A percentile compares a stretch with the other conserved stretches of the same genome.
Conservation (phyloP, 2,329 filamentous ascomycete genomes). For the Nannizziopsis arthrosporioides region DNA sequence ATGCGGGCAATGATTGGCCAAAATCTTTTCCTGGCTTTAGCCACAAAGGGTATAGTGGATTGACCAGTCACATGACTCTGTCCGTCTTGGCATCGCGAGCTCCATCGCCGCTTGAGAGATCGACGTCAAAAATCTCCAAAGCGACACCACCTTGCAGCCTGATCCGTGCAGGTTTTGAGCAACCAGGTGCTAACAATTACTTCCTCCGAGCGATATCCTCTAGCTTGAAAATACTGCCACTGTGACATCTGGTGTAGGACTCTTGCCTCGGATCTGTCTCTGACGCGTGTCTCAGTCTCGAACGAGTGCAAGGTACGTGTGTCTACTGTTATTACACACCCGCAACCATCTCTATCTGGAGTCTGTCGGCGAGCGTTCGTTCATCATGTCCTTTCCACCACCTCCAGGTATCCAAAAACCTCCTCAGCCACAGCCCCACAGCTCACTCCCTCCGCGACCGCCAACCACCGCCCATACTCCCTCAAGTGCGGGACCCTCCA, state of each 20-base stretch:
- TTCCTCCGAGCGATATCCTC: not conserved
- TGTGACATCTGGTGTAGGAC: slow-evolving; percentile 9
- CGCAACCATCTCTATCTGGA: slow-evolving; percentile 8
- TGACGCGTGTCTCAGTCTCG: slow-evolving; percentile 11
- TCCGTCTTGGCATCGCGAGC: no score
- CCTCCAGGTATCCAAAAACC: slow-evolving; percentile 59
- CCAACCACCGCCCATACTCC: slow-evolving; percentile 42
- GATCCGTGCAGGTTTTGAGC: no score
- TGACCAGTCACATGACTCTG: no score
- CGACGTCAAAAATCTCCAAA: no score
- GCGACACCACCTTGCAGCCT: no score
- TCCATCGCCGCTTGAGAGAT: no score
- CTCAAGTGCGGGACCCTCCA: slow-evolving; percentile 20
- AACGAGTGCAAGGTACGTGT: slow-evolving; percentile 17
- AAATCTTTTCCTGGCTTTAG: no score
- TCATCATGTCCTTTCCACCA: slow-evolving; percentile 71
- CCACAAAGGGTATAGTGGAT: no score
- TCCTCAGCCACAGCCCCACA: slow-evolving; percentile 34
- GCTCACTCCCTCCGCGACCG: slow-evolving; percentile 65
- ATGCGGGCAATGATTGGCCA: no score
- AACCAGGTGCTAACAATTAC: not conserved
- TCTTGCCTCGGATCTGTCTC: slow-evolving; percentile 7
- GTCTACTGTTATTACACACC: slow-evolving; percentile 14
- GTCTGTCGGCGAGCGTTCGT: slow-evolving; percentile 19
- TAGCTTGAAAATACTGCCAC: not conserved